Evolutionary conservation across 164 flowering plant species (phyloP), one percentile per base, ranked within the genome.

Genomic region (Umbellularia californica): DNA sequence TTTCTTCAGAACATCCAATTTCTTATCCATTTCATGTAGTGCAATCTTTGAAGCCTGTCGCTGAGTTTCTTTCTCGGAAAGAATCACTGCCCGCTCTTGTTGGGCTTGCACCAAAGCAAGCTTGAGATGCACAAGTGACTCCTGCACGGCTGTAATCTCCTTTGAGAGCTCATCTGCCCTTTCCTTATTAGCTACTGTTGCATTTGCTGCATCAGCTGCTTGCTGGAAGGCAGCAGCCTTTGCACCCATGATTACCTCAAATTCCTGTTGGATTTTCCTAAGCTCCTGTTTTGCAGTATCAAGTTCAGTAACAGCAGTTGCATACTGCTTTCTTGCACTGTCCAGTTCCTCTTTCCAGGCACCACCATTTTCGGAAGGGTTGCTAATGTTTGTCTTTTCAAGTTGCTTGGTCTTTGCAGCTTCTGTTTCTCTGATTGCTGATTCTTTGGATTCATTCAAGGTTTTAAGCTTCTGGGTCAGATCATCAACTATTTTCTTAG

Each of bases 261-360:
- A 83, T 68, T 89, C 93, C 79, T 89, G 96, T 24, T 84, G 89
- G 47, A 89, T 76, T 75, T 84, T 89, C 75, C 85, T 77, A 13
- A 92, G 84, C 70, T 89, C 92, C 76, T 90, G 90, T 75, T 95
- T 95, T 50, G 92, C 91, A 77, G 84, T 82, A 89, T 90, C 85
- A 51, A 95, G 90, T 79, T 90, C 97, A 67, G 88, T 25, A 33
- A 87, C 72, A 30, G 79, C 81, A 63, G 78, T 73, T 73, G 77
- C 70, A 77, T 92, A 90, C 73, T 87, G 87, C 72, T 84, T 87
- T 79, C 85, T 85, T 58, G 84, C 78, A 71, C 68, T 70, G 74
- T 88, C 97, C 23, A 86, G 67, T 62, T 92, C 97, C 75, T 84
- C 81, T 33, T 82, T 81, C 83, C 82, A 80, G 63, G 83, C 76